These are phyloP conservation scores for Filobasidium floriforme DNA, from an alignment of 768 basidiomycete genomes.

Conservation along the genomic window DNA sequence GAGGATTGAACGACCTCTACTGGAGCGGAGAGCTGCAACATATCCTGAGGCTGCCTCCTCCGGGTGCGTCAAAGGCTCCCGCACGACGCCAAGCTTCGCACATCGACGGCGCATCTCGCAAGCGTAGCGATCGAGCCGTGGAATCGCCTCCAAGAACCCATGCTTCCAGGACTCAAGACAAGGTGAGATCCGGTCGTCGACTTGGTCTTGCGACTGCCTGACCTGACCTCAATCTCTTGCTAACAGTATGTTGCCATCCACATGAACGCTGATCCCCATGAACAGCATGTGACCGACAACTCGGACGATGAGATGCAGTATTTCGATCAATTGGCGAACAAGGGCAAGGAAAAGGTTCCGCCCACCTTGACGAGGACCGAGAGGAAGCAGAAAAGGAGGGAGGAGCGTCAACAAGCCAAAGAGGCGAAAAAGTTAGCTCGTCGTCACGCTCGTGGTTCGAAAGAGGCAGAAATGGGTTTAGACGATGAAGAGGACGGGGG, in stretches of 20 bases:
- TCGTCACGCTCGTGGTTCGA: constrained; percentile 13
- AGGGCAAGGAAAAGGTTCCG: background rate
- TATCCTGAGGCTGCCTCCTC: background rate
- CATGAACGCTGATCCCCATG: background rate
- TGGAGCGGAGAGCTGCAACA: background rate
- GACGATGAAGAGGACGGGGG: constrained; percentile 2
- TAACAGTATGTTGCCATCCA: constrained; percentile 3
- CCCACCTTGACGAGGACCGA: background rate
- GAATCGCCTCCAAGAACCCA: too few relatives aligned
- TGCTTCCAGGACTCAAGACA: background rate
- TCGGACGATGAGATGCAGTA: constrained; percentile 1
- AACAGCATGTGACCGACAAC: background rate
- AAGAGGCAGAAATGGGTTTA: constrained; percentile 18
- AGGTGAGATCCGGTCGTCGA: background rate
- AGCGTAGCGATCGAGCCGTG: too few relatives aligned
- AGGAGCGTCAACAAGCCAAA: constrained; percentile 1
- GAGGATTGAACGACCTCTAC: background rate
- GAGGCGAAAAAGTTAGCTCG: constrained; percentile 8
- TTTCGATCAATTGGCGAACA: background rate
- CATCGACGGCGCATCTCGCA: background rate
- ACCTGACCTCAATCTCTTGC: background rate
- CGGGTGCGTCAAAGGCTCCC: background rate
- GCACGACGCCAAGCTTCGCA: background rate
- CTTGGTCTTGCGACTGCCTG: too few relatives aligned
- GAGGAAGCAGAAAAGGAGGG: background rate